Evolutionary conservation across 2,329 filamentous ascomycete species (phyloP), one percentile per base, ranked within the genome.

Genomic region (Aureobasidium pullulans): DNA sequence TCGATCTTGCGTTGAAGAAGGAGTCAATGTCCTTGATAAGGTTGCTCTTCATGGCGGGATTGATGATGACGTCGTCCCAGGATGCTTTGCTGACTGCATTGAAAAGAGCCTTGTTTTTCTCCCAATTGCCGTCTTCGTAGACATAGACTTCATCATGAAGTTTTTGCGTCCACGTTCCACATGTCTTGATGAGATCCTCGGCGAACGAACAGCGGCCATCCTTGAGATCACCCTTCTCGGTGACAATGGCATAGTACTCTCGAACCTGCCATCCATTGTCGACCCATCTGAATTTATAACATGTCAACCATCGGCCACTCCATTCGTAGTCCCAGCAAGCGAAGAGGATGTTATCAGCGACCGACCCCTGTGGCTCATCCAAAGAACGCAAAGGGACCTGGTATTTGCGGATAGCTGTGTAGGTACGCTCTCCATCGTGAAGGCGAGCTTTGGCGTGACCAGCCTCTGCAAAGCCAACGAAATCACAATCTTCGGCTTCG

Each of bases 51-150:
- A 75, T 71, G 19, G 67, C 66, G 31, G 73, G 69, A 58, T 78
- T 74, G 13, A 79, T 66, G 48, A 79, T 78, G n/a, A 78, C 75
- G 52, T 78, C 74, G 28, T 75, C 71, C 76, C 76, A 78, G 29
- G 63, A 68, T 7, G 73, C 68, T 62, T 76, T 75, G 64, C 72
- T 62, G 15, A 77, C 73, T 61, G 72, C 65, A 28, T 71, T 61
- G 63, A 70, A 77, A 6, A 77, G 65, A 39, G 69, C 66, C 15
- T 70, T 68, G 61, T 70, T 71, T 48, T 71, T 72, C 10, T 65
- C 66, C 76, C 76, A 78, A 15, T 32, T 15, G 63, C 70, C 75
- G 1, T 67, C 64, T 60, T 76, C 76, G 62, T 71, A 79, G 4
- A 78, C 75, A 68, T 75, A 78, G 54, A 78, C 73, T 31, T 74